Evolutionary conservation across 2,329 filamentous ascomycete species (phyloP).

Genomic region (Rhinocladiella mackenziei): DNA sequence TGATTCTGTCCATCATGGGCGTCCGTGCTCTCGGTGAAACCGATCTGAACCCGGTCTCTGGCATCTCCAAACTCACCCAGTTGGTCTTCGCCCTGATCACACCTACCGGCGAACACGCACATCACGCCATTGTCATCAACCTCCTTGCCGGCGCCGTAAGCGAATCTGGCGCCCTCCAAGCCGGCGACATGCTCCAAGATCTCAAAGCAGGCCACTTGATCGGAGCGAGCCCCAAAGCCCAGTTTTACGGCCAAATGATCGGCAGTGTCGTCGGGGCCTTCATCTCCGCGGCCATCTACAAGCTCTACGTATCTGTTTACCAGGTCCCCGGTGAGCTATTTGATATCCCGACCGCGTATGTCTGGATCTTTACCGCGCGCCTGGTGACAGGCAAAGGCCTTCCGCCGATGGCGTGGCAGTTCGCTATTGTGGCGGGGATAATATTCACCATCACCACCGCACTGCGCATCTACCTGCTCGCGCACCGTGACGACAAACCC

Average conservation of each 20-base stretch:
- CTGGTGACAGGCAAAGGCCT: conserved; percentile 87
- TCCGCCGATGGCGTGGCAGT: conserved; percentile 76
- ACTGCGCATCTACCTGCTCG: conserved; percentile 53
- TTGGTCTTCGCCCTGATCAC: conserved; percentile 90
- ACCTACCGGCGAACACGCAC: conserved; percentile 71
- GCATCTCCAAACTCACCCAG: conserved; percentile 94
- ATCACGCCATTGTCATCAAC: conserved; percentile 89
- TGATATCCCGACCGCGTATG: conserved; percentile 88
- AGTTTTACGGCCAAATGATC: conserved; percentile 95
- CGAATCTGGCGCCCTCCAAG: conserved; percentile 82
- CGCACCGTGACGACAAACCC: conserved; percentile 19
- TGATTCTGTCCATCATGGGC: conserved; percentile 63
- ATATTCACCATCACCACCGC: conserved; percentile 71
- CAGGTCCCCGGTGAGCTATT: conserved; percentile 83
- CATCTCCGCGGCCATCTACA: conserved; percentile 80
- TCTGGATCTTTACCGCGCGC: conserved; percentile 95
- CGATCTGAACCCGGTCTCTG: conserved; percentile 91
- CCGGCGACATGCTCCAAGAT: conserved; percentile 94
- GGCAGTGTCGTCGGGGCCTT: conserved; percentile 82
- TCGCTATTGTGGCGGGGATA: conserved; percentile 68
- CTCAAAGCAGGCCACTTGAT: conserved; percentile 93
- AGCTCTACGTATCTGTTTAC: conserved; percentile 86
- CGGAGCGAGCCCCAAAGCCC: conserved; percentile 85
- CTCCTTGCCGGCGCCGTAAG: conserved; percentile 86
- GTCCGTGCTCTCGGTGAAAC: conserved; percentile 70